phyloP scores from a whole-genome alignment of 306 rosid species.

The Rubus idaeus region DNA sequence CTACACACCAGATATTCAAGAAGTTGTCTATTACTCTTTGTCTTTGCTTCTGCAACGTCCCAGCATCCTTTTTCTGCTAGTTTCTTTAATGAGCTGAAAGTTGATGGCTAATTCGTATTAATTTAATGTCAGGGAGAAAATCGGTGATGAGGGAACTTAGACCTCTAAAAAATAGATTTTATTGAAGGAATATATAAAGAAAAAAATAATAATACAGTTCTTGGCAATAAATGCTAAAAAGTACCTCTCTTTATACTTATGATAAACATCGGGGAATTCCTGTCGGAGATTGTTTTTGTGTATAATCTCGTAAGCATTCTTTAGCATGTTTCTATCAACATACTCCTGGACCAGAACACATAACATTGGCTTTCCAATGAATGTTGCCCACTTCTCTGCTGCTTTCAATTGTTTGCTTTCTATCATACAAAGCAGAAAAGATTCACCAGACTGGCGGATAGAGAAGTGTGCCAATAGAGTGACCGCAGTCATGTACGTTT shows the following conservation, averaged over 20 bases:
- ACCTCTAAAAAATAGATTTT: slow-evolving; percentile 24
- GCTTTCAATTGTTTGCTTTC: slow-evolving; percentile 68
- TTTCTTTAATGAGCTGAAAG: slow-evolving; percentile 72
- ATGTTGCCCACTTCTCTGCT: slow-evolving; percentile 96
- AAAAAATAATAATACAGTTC: not conserved
- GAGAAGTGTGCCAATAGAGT: slow-evolving; percentile 79
- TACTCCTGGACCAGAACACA: slow-evolving; percentile 65
- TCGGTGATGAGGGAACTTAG: slow-evolving; percentile 21
- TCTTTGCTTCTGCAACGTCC: slow-evolving; percentile 94
- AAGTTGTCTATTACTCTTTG: slow-evolving; percentile 67
- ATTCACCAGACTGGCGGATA: slow-evolving; percentile 53
- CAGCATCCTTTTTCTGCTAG: slow-evolving; percentile 94
- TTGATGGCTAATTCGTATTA: slow-evolving; percentile 22
- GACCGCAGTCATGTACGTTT: slow-evolving; percentile 68
- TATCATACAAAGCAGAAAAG: slow-evolving; percentile 72
- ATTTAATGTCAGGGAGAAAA: slow-evolving; percentile 10
- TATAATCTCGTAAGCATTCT: slow-evolving; percentile 66
- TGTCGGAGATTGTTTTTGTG: slow-evolving; percentile 69
- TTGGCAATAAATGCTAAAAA: not conserved
- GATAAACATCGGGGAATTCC: slow-evolving; percentile 80
- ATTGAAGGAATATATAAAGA: slow-evolving; percentile 4
- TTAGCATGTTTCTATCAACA: slow-evolving; percentile 62
- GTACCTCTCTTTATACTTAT: slow-evolving; percentile 81
- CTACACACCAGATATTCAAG: slow-evolving; percentile 86
- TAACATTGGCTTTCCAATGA: slow-evolving; percentile 78